Evolutionary conservation across 2,329 filamentous ascomycete species (phyloP).

Genomic region (Arthrobotrys iridis): DNA sequence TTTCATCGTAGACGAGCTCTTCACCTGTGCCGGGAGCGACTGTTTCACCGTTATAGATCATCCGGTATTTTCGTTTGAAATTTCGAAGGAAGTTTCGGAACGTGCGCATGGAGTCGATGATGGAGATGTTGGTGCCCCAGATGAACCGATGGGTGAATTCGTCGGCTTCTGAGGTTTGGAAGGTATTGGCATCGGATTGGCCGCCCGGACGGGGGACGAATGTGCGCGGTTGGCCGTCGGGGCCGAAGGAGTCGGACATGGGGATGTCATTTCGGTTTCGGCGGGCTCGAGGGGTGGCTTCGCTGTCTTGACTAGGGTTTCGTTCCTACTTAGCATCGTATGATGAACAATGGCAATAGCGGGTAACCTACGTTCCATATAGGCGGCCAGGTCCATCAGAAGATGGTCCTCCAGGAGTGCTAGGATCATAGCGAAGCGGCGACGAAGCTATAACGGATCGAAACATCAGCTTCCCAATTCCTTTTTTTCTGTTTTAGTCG

Average conservation of each 20-base stretch:
- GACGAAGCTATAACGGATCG: conserved; percentile 55
- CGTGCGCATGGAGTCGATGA: conserved; percentile 83
- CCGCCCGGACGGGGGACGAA: conserved; percentile 72
- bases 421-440: conserved; percentile 57
- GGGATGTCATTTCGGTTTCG: conserved; percentile 57
- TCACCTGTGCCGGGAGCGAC: conserved; percentile 75
- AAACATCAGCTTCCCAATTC: conserved; percentile 6
- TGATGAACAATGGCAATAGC: not conserved
- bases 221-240: conserved; percentile 68
- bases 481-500: too few species aligned
- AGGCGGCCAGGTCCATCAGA: conserved; percentile 3
- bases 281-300: conserved; percentile 38
- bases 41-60: conserved; percentile 88
- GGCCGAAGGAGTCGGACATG: conserved; percentile 59
- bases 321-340: conserved; percentile 1
- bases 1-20: conserved; percentile 82
- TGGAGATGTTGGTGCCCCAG: conserved; percentile 97
- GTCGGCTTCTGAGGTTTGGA: conserved; percentile 72
- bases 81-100: conserved; percentile 94
- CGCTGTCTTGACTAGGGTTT: conserved; percentile 49
- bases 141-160: conserved; percentile 84
- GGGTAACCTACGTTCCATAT: conserved; percentile 22
- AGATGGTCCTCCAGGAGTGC: conserved; percentile 55
- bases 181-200: conserved; percentile 74
- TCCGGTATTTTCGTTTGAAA: conserved; percentile 90